A percentile compares a stretch with the other conserved stretches of the same genome.
Evolutionary conservation across 192 early-diverging fungal genomes (phyloP).

Genomic region (Paraglomus occultum): DNA sequence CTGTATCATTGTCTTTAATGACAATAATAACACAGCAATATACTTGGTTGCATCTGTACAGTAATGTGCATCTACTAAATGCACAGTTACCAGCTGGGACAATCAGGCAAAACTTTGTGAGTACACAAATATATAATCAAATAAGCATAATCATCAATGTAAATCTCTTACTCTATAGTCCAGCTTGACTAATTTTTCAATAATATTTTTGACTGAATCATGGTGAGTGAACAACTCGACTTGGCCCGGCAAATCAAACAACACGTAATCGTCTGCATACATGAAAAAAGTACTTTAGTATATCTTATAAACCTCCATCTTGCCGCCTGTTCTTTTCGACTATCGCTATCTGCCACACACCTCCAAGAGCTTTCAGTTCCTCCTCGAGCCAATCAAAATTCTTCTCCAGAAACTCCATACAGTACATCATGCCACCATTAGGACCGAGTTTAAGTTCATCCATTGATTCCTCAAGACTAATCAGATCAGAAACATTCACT

Average conservation of each 20-base stretch:
- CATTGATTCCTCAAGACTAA: conserved; percentile 93
- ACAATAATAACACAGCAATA: conserved; percentile 87
- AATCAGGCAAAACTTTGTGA: conserved; percentile 28
- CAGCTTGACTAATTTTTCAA: conserved; percentile 66
- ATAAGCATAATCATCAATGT: neutral
- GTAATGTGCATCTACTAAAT: conserved; percentile 90
- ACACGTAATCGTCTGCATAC: conserved; percentile 76
- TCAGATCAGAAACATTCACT: conserved; percentile 83
- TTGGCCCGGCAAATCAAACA: conserved; percentile 97
- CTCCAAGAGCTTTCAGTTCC: conserved; percentile 57
- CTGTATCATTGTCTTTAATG: conserved; percentile 90
- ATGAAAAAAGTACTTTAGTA: neutral
- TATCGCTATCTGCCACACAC: conserved; percentile 22
- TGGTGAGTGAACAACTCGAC: conserved; percentile 98
- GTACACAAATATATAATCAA: conserved; percentile 11
- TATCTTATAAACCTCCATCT: neutral
- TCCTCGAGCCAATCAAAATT: conserved; percentile 92
- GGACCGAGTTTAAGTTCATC: conserved; percentile 86
- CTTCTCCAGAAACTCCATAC: conserved; percentile 89
- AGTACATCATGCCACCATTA: conserved; percentile 96
- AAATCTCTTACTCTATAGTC: conserved; percentile 60
- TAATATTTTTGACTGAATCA: conserved; percentile 72
- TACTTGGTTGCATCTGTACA: conserved; percentile 90
- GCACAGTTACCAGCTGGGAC: conserved; percentile 68
- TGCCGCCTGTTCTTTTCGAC: neutral